Evolutionary conservation across 805 yeast genomes (phyloP).

Genomic region (Candida sakaeoensis): DNA sequence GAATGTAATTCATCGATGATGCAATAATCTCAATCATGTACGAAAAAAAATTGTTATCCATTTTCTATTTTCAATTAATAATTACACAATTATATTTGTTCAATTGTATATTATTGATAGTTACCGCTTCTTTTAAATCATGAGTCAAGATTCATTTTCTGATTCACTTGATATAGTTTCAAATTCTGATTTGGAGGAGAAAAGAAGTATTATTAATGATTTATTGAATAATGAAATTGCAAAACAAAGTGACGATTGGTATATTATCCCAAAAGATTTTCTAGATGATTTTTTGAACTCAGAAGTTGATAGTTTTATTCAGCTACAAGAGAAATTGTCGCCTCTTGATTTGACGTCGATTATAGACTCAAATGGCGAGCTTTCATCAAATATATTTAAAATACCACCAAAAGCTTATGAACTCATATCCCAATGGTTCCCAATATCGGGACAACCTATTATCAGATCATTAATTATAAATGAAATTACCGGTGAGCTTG

Average conservation of each 20-base stretch:
- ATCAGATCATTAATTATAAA: constrained; percentile 26
- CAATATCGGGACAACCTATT: constrained; percentile 38
- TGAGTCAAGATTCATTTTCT: not conserved
- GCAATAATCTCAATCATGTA: not conserved
- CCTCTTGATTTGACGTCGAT: constrained; percentile 45
- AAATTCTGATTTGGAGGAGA: constrained; percentile 11
- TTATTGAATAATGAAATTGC: constrained; percentile 13
- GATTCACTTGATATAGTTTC: not conserved
- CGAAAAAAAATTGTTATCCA: not conserved
- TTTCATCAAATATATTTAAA: constrained; percentile 24
- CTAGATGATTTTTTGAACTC: constrained; percentile 35
- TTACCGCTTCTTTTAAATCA: no score
- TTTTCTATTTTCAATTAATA: not conserved
- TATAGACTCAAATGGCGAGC: constrained; percentile 43
- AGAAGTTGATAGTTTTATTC: constrained; percentile 23
- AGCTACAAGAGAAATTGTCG: constrained; percentile 34
- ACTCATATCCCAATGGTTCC: constrained; percentile 51
- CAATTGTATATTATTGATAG: no score
- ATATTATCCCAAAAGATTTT: constrained; percentile 47
- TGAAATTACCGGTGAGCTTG: constrained; percentile 21
- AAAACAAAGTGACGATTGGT: constrained; percentile 48
- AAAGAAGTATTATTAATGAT: constrained; percentile 18
- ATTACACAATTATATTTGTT: not conserved
- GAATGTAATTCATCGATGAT: no score
- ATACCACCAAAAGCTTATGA: constrained; percentile 45